phyloP scores from a whole-genome alignment of 495 filamentous ascomycete genomes.

The Talaromyces adpressus region DNA sequence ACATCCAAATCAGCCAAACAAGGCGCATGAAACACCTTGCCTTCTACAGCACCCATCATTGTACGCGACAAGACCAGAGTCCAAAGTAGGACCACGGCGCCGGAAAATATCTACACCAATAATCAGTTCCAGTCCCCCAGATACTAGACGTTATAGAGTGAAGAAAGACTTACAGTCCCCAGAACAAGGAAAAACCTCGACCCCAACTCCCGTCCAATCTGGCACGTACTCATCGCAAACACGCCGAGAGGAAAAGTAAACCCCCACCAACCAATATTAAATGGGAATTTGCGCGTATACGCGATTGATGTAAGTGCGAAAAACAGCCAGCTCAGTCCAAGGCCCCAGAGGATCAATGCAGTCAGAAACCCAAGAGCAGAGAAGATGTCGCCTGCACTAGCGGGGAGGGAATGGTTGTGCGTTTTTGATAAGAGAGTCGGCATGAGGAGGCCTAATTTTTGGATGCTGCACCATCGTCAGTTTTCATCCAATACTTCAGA shows the following conservation, averaged over 20 bases:
- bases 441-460: slow-evolving; percentile 28
- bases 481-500: not conserved
- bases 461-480: slow-evolving; percentile 13
- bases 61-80: slow-evolving; percentile 40
- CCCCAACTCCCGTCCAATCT: slow-evolving; percentile 32
- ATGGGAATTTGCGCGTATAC: slow-evolving; percentile 34
- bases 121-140: slow-evolving; percentile 23
- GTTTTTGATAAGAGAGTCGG: slow-evolving; percentile 18
- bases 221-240: slow-evolving; percentile 34
- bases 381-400: slow-evolving; percentile 22
- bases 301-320: slow-evolving; percentile 30
- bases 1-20: slow-evolving; percentile 39
- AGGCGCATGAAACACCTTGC: slow-evolving; percentile 44
- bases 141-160: too few relatives aligned
- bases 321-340: slow-evolving; percentile 34
- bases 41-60: slow-evolving; percentile 30
- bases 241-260: slow-evolving; percentile 48
- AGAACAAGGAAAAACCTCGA: slow-evolving; percentile 40
- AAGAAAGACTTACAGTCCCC: slow-evolving; percentile 30
- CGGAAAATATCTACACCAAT: slow-evolving; percentile 35
- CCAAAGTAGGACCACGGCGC: slow-evolving; percentile 45
- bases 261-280: slow-evolving; percentile 56
- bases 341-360: slow-evolving; percentile 34
- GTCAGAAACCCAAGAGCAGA: slow-evolving; percentile 31
- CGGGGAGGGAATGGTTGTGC: slow-evolving; percentile 4